These are phyloP conservation scores for Trichoderma erinaceum DNA, from an alignment of 495 filamentous ascomycete genomes.

Conservation along the genomic window DNA sequence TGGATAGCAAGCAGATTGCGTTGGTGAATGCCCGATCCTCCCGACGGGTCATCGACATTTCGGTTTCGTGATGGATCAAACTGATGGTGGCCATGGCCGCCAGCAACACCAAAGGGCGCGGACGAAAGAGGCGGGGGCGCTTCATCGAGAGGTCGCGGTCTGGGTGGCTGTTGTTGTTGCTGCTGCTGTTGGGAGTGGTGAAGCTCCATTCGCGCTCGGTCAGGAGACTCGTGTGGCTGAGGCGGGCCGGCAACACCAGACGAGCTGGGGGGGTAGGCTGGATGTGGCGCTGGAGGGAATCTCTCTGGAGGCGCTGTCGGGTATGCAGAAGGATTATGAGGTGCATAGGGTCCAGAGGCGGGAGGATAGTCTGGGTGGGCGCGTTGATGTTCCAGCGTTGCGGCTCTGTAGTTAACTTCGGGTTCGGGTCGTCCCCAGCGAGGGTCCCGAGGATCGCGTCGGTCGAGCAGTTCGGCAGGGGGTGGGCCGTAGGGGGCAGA, in stretches of 20 bases:
- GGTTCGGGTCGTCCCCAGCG: conserved; percentile 21
- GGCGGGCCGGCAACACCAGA: conserved; percentile 33
- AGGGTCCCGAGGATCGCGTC: conserved; percentile 17
- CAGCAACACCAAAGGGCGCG: conserved; percentile 28
- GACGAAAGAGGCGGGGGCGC: conserved; percentile 39
- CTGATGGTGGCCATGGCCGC: conserved; percentile 19
- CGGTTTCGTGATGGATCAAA: conserved; percentile 40
- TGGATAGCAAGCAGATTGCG: conserved; percentile 51
- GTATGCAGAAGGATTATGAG: conserved; percentile 37
- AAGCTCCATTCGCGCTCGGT: conserved; percentile 33
- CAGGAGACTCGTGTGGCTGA: conserved; percentile 46
- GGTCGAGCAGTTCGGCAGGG: conserved; percentile 25
- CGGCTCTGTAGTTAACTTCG: conserved; percentile 13
- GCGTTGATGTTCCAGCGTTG: conserved; percentile 13
- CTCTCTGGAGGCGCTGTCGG: conserved; percentile 40
- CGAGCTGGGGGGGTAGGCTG: conserved; percentile 36
- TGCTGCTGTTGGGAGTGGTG: conserved; percentile 33
- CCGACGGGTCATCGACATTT: conserved; percentile 53
- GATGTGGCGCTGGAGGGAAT: conserved; percentile 38
- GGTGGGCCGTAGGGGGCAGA: conserved; percentile 35
- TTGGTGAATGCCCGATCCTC: conserved; percentile 33
- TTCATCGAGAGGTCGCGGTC: conserved; percentile 32
- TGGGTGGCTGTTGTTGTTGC: conserved; percentile 31
- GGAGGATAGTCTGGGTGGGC: conserved; percentile 41
- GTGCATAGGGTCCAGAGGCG: conserved; percentile 35